A percentile compares a stretch with the other conserved stretches of the same genome.
These are phyloP conservation scores for Copromyces sp. DNA, from an alignment of 495 filamentous ascomycete species.

Conservation along the genomic window DNA sequence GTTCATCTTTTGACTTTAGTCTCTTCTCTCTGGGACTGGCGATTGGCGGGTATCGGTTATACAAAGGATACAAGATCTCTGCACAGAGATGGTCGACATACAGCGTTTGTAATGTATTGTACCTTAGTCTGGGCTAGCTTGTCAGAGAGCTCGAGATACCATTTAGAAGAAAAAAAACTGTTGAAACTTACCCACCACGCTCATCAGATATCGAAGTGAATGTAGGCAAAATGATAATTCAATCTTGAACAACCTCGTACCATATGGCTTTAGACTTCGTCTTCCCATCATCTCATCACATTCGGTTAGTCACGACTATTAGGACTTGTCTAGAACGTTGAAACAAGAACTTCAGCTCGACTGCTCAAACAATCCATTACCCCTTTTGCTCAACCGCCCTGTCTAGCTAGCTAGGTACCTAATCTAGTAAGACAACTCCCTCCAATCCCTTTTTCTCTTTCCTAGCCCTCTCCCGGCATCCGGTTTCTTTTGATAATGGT, in stretches of 20 bases:
- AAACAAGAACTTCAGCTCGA: not conserved
- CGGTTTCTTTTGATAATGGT: not conserved
- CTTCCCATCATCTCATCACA: too few species aligned
- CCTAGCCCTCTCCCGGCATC: not conserved
- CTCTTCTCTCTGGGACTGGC: not conserved
- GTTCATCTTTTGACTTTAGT: not conserved
- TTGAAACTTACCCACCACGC: too few species aligned
- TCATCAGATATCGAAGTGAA: too few species aligned
- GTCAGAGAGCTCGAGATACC: not conserved
- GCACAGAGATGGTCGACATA: not conserved
- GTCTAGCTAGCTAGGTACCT: not conserved
- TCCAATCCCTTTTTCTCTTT: not conserved
- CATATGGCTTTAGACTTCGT: too few species aligned
- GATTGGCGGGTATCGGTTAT: not conserved
- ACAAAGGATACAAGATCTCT: not conserved
- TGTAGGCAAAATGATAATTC: too few species aligned
- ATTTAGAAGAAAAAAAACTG: not conserved
- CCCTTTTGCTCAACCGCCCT: not conserved
- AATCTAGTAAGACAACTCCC: not conserved
- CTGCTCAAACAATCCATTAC: not conserved
- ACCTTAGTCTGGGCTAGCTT: not conserved
- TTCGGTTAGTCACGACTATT: too few species aligned
- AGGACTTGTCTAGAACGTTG: too few species aligned
- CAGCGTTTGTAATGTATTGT: not conserved
- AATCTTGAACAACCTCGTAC: too few species aligned